Base-by-base conservation (phyloP, 169 alveolate species). In the Cryptosporidium ubiquitum region DNA sequence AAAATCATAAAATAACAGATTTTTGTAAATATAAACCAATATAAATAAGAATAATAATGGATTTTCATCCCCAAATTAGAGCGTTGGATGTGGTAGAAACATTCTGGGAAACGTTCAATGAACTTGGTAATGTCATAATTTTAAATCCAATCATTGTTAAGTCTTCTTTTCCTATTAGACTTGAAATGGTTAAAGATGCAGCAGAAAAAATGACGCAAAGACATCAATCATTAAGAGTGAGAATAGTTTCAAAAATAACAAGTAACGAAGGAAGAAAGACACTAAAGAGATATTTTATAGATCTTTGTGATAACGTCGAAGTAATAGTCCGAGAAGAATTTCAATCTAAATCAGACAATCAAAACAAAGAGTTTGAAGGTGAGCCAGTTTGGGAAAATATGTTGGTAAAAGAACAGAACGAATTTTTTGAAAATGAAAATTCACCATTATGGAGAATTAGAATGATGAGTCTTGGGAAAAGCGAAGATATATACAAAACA, bases 221-320 rank as follows among this genome's bases (percentile, higher is more conserved):
- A 18, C 91, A 92, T 84, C 93, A 86, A 37, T 84, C 92, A 12
- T 69, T 92, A 61, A 84, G 94, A 29, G 89, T 79, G 18, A 61
- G 89, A 47, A 79, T 79, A 58, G 51, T 61, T 16, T 79, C 89
- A 16, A 66, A 64, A 51, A 64, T 79, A 9, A 29, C 73, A 33
- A 66, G 37, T 20, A 64, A 33, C 26, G 89, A 79, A 5, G 74
- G 74, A 39, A 79, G 23, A 51, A 40, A 79, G 23, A 23, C 71
- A 14, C 3, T 79, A 29, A 60, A 64, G 49, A 33, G 89, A 18
- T 79, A 79, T 44, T 79, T 79, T 79, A 18, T 79, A n/a, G 89
- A 79, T 42, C 61, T 79, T n/a, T 58, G 64, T 10, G 66, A 79
- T 39, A 64, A 29, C 29, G 73, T 39, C 1, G 89, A 79, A 35